phyloP scores from a whole-genome alignment of 2,329 filamentous ascomycete species.

The Atkinsonella texensis region DNA sequence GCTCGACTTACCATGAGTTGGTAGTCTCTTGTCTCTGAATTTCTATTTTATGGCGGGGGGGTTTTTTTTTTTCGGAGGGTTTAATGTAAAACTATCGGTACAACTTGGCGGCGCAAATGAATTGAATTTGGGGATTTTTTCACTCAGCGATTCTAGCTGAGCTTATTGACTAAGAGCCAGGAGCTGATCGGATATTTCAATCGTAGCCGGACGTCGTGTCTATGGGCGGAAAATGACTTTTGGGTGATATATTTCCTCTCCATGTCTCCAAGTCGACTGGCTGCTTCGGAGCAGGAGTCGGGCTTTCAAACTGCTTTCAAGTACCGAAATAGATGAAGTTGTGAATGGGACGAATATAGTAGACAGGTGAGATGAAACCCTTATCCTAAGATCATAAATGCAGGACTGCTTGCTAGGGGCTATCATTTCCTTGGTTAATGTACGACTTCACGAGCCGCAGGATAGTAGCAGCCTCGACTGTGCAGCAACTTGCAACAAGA shows the following conservation, averaged over 20 bases:
- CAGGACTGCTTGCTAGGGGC: no score
- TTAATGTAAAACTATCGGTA: slow-evolving; percentile 6
- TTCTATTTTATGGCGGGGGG: not conserved
- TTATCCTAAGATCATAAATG: no score
- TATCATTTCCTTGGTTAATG: no score
- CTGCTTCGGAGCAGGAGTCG: not conserved
- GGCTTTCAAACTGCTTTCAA: not conserved
- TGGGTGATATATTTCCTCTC: slow-evolving; percentile 54
- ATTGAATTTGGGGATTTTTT: not conserved
- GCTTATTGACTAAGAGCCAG: not conserved
- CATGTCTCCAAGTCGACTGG: not conserved
- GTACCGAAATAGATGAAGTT: not conserved
- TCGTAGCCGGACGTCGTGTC: not conserved
- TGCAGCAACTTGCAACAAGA: no score
- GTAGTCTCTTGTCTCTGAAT: not conserved
- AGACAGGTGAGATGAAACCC: not conserved
- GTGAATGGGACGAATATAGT: not conserved
- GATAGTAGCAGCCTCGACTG: no score
- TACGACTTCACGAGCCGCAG: no score
- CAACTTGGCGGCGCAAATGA: slow-evolving; percentile 3
- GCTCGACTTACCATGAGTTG: not conserved
- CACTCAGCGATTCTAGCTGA: not conserved
- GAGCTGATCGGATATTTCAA: not conserved
- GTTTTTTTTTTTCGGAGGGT: no score
- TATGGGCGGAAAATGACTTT: slow-evolving; percentile 72